Evolutionary conservation across 2,329 filamentous ascomycete species (phyloP), one percentile per base, ranked within the genome.

Genomic region (Fusarium nelsonii): DNA sequence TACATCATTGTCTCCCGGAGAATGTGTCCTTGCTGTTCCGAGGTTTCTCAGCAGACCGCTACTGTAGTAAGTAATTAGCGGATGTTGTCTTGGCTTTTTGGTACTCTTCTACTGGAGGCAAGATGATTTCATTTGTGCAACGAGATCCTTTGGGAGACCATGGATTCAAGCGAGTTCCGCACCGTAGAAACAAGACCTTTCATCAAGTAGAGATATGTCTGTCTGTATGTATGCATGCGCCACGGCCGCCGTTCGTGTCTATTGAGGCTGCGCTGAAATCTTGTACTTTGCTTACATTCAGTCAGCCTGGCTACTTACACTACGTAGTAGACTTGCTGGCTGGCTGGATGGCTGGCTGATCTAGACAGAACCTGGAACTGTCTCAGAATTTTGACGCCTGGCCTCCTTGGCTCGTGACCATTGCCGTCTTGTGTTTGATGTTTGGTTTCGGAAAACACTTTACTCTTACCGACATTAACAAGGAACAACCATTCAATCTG

Each of bases 41-140:
- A 69, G 40, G 57, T 70, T 63, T 33, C 57, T 63, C 57, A 59
- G 41, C 66, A 70, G 66, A 68, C 66, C 66, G 66, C 66, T 39
- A 51, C 48, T 51, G 34, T 63, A 23, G 23, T 23, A 40, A 23
- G 23, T 23, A 40, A 51, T 60, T 60, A 53, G 53, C 43, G n/a
- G 26, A 32, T 23, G 23, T 39, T 39, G 56, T 36, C 40, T 57
- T 55, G 46, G 48, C 48, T 45, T 30, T 23, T 28, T 32, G 30
- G 30, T 30, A 30, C 30, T 30, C 43, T 30, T 51, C 23, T 51
- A 16, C 39, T 20, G 18, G 39, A 41, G 9, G 39, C 20, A 41
- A 15, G 33, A 39, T 67, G 48, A 44, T 51, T 48, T 28, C 56
- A 39, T 58, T 49, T 70, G 49, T 63, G 44, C 32, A 34, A 55